Evolutionary conservation across 2,329 filamentous ascomycete genomes (phyloP).

Genomic region (Penicillium palitans): DNA sequence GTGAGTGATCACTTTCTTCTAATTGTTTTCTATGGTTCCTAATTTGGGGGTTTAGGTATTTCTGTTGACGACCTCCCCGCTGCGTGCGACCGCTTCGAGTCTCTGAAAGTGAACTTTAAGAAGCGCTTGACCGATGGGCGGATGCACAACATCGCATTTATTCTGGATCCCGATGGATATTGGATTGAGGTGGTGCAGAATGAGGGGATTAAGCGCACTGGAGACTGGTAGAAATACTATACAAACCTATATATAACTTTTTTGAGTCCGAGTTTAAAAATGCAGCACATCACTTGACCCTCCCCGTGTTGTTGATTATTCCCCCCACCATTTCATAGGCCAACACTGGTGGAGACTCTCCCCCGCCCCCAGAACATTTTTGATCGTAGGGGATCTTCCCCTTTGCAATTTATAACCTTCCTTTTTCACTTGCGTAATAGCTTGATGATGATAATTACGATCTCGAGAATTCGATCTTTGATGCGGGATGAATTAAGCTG

Average conservation of each 20-base stretch:
- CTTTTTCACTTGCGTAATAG: neutral
- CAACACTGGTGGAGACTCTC: slow-evolving; percentile 20
- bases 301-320: slow-evolving; percentile 14
- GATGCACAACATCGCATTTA: slow-evolving; percentile 93
- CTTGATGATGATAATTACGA: slow-evolving; percentile 8
- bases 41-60: slow-evolving; percentile 54
- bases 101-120: slow-evolving; percentile 82
- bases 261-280: neutral
- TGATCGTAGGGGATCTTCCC: neutral
- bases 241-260: too few species aligned
- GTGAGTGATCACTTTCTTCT: slow-evolving; percentile 50
- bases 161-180: slow-evolving; percentile 84
- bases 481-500: slow-evolving; percentile 15
- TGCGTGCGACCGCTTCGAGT: slow-evolving; percentile 83
- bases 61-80: slow-evolving; percentile 85
- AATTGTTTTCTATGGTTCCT: neutral
- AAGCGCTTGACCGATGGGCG: slow-evolving; percentile 86
- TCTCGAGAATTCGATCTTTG: neutral
- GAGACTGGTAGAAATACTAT: slow-evolving; percentile 23
- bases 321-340: slow-evolving; percentile 23
- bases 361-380: slow-evolving; percentile 20
- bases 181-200: slow-evolving; percentile 80
- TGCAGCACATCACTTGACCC: slow-evolving; percentile 5
- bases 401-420: neutral
- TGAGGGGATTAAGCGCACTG: slow-evolving; percentile 45